These are phyloP conservation scores for Cytidiella melzeri DNA, from an alignment of 768 basidiomycete genomes.

Conservation along the genomic window DNA sequence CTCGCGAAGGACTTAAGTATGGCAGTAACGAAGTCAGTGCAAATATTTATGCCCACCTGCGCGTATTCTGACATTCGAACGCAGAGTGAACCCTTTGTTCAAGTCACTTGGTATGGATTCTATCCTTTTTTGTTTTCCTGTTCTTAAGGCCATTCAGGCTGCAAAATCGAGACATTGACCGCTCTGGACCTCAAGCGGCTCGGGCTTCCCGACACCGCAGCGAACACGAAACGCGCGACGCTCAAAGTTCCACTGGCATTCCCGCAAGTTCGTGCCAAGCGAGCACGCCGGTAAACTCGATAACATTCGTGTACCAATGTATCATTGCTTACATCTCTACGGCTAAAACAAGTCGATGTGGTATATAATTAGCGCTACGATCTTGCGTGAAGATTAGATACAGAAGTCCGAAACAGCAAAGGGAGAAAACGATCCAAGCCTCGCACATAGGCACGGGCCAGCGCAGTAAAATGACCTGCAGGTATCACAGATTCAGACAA, in stretches of 20 bases:
- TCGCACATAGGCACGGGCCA: too few relatives aligned
- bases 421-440: too few relatives aligned
- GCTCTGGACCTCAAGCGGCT: slow-evolving; percentile 61
- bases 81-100: slow-evolving; percentile 63
- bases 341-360: too few relatives aligned
- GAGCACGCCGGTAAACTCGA: slow-evolving; percentile 25
- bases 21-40: slow-evolving; percentile 53
- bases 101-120: slow-evolving; percentile 55
- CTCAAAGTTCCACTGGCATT: slow-evolving; percentile 76
- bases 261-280: slow-evolving; percentile 51
- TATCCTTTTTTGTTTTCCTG: not conserved
- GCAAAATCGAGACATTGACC: slow-evolving; percentile 54
- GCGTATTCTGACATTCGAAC: not conserved
- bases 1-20: slow-evolving; percentile 75
- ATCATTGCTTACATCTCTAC: too few relatives aligned
- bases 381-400: too few relatives aligned
- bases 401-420: too few relatives aligned
- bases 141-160: slow-evolving; percentile 42
- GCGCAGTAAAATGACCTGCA: too few relatives aligned
- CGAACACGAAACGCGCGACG: slow-evolving; percentile 63
- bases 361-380: too few relatives aligned
- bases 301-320: too few relatives aligned
- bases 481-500: too few relatives aligned
- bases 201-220: slow-evolving; percentile 59
- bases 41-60: not conserved